Base-by-base conservation (phyloP, 225 moss, liverwort and hornwort genomes). In the Thuidium tamariscinum region DNA sequence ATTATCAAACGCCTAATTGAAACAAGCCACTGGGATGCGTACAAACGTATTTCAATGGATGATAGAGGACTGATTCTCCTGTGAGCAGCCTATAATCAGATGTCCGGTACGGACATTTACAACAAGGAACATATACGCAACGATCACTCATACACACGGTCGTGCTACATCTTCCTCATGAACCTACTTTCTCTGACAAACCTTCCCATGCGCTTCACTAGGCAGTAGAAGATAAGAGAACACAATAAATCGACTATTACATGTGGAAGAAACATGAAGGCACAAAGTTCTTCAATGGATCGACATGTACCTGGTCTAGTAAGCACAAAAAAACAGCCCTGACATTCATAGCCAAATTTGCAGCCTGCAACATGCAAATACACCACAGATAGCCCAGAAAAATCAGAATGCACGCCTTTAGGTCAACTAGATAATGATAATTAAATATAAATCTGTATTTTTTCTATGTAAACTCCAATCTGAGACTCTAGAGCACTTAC, bases 281-380 rank as follows among this genome's bases (percentile, higher is more conserved):
- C 48, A 54, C 37, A 27, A 54, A 84, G 34, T 57, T 73, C 27
- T 48, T 74, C 62, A 73, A 54, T n/a, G 79, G 23, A 83, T 77
- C 12, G 37, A 83, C 27, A 84, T 52, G 78, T 90, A 93, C 98
- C 98, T 98, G 98, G 88, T 98, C 95, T 66, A 98, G 95, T 87
- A 98, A 90, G 89, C 95, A 95, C 61, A 95, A 86, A 90, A 98
- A 98, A 84, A 95, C 91, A 64, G 93, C 92, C 89, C 94, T 94
- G 83, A 97, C 95, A 89, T 95, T 98, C 86, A 95, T 95, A 88
- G 98, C 98, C 89, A 98, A 93, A 83, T 90, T 91, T 82, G 93
- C 87, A 83, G 95, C 94, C 98, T 98, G 97, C 81, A 94, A 74
- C 82, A 90, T 85, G 36, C 48, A 55, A 59, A 65, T 34, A 77